phyloP scores from a whole-genome alignment of 108 stramenopile genomes.

The Skeletonema tropicum region DNA sequence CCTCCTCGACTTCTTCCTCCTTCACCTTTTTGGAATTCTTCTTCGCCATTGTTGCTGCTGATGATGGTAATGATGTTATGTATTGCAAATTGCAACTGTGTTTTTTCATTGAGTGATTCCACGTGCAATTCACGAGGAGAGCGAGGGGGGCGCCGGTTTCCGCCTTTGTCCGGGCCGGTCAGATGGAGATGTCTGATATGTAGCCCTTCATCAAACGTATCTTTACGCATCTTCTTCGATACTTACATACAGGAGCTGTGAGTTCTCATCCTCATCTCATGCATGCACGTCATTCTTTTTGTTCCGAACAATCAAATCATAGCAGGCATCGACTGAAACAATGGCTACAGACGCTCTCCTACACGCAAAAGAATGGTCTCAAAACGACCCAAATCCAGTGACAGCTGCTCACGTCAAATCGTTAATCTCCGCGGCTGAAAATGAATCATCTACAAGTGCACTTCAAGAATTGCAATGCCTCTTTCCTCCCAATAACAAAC shows the following conservation, averaged over 20 bases:
- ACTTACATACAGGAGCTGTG: too few relatives aligned
- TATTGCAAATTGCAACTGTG: too few relatives aligned
- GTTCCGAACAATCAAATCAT: background rate
- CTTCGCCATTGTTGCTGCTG: conserved; percentile 25
- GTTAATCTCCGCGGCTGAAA: conserved; percentile 39
- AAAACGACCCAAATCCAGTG: conserved; percentile 69
- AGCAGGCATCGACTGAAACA: too few relatives aligned
- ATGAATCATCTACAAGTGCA: conserved; percentile 8
- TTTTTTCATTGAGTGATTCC: background rate
- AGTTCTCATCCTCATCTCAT: too few relatives aligned
- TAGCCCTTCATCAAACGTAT: too few relatives aligned
- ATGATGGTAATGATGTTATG: background rate
- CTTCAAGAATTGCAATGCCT: conserved; percentile 31
- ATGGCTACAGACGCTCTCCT: conserved; percentile 23
- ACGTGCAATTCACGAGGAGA: too few relatives aligned
- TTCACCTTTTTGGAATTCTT: conserved; percentile 26
- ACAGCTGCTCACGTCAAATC: conserved; percentile 56
- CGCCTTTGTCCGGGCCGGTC: too few relatives aligned
- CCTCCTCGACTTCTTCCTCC: conserved; percentile 14
- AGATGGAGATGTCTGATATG: too few relatives aligned
- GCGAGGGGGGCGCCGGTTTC: too few relatives aligned
- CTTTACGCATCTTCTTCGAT: too few relatives aligned
- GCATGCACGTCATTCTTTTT: background rate
- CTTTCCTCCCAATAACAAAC: conserved; percentile 49
- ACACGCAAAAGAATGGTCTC: conserved; percentile 63